Percentiles rank a stretch among this genome's conserved stretches.
These are phyloP conservation scores for Digitaria exilis DNA, from an alignment of 202 grass and related monocot genomes.

Conservation along the genomic window DNA sequence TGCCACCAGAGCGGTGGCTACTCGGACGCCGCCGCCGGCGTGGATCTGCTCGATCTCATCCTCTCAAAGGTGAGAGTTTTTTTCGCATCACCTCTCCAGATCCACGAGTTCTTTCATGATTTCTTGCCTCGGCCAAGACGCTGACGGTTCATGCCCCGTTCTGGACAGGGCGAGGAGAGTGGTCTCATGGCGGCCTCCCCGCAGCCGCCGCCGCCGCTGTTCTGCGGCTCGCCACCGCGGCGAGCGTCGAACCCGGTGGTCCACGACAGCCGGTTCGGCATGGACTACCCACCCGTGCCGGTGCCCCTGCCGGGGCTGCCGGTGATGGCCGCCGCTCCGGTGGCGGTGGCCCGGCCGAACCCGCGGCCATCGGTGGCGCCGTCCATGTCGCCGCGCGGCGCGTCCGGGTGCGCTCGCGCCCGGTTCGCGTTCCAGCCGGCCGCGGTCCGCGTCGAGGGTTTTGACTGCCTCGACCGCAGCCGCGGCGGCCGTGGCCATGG, in stretches of 20 bases:
- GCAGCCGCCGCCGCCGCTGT: conserved; percentile 71
- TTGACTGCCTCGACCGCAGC: conserved; percentile 87
- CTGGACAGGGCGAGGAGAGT: conserved; percentile 60
- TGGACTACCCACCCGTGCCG: conserved; percentile 42
- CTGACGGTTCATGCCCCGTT: background rate
- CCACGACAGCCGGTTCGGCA: conserved; percentile 77
- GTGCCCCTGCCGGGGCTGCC: conserved; percentile 25
- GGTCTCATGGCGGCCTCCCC: conserved; percentile 56
- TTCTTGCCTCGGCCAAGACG: background rate
- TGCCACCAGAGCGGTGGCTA: conserved; percentile 65
- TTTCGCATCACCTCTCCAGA: background rate
- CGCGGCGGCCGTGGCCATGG: conserved; percentile 63
- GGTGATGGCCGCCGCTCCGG: conserved; percentile 10
- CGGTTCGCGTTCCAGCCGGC: conserved; percentile 80
- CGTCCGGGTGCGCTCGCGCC: conserved; percentile 52
- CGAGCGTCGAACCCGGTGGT: conserved; percentile 82
- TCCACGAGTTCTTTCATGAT: background rate
- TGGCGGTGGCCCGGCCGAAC: conserved; percentile 12
- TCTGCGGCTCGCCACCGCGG: conserved; percentile 87
- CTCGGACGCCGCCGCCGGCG: conserved; percentile 46
- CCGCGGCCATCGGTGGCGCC: conserved; percentile 35
- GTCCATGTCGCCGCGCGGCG: conserved; percentile 55
- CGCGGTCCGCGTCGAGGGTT: conserved; percentile 87
- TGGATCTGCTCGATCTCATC: conserved; percentile 75
- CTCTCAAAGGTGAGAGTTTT: conserved; percentile 62